Percentiles rank a stretch among this genome's conserved stretches.
Evolutionary conservation across 164 flowering plant genomes (phyloP).

Genomic region (Buxus sempervirens): DNA sequence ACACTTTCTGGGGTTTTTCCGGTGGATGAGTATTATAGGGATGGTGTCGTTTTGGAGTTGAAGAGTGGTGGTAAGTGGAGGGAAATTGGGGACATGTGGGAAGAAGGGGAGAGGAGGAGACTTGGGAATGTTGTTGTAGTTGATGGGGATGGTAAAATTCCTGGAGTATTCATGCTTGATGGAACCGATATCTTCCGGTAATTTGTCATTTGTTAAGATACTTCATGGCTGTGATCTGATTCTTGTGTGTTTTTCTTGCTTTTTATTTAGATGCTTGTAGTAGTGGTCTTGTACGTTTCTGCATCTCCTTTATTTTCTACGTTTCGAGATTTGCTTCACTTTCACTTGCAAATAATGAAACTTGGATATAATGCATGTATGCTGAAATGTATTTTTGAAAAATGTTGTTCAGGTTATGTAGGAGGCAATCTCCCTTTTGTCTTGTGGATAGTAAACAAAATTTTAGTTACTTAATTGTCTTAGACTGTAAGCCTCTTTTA

Average conservation of each 20-base stretch:
- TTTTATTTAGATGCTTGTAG: not conserved
- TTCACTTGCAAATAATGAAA: not conserved
- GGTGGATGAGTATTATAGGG: conserved; percentile 77
- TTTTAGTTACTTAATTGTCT: too few relatives aligned
- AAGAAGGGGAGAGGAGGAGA: conserved; percentile 59
- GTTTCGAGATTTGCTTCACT: not conserved
- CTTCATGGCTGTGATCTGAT: not conserved
- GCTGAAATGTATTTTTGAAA: not conserved
- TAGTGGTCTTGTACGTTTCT: not conserved
- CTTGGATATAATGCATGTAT: not conserved
- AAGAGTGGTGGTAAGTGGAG: conserved; percentile 65
- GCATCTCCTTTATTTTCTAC: not conserved
- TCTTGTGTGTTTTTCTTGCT: not conserved
- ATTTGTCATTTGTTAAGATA: not conserved
- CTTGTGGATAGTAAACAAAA: too few relatives aligned
- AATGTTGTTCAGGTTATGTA: not conserved
- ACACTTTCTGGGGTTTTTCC: conserved; percentile 81
- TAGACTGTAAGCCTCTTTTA: too few relatives aligned
- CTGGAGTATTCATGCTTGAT: conserved; percentile 79
- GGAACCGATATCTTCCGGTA: conserved; percentile 65
- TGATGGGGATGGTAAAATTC: conserved; percentile 34
- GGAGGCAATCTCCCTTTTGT: not conserved
- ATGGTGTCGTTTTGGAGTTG: conserved; percentile 75
- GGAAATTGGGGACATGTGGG: conserved; percentile 87
- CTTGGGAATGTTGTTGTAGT: conserved; percentile 70